Evolutionary conservation across 441 rosid species (phyloP).

Genomic region (Gossypium lobatum): DNA sequence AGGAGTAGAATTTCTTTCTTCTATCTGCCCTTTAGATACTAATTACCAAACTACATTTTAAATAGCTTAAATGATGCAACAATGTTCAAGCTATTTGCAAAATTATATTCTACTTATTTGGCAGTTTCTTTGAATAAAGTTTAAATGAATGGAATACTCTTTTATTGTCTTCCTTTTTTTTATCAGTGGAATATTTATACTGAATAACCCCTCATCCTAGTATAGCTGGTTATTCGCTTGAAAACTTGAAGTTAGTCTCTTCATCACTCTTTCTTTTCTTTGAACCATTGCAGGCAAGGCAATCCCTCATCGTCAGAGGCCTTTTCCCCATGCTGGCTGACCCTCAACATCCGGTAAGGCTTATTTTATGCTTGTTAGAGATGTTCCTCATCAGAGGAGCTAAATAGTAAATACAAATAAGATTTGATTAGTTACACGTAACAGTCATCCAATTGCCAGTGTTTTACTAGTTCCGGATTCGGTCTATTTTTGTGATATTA

Average conservation of each 20-base stretch:
- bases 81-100: not conserved
- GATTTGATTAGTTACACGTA: not conserved
- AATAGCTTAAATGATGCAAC: not conserved
- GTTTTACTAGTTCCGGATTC: not conserved
- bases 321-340: constrained; percentile 49
- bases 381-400: not conserved
- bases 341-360: constrained; percentile 43
- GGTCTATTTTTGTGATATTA: not conserved
- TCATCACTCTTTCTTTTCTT: constrained; percentile 6
- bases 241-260: constrained; percentile 10
- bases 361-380: not conserved
- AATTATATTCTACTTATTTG: not conserved
- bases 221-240: not conserved
- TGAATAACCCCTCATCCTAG: not conserved
- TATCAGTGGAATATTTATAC: not conserved
- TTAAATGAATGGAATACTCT: not conserved
- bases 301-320: constrained; percentile 46
- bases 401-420: not conserved
- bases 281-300: constrained; percentile 38
- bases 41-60: not conserved
- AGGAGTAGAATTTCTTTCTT: not conserved
- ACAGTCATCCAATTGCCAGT: not conserved
- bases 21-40: not conserved
- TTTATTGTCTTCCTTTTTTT: not conserved
- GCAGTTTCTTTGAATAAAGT: not conserved